Evolutionary conservation across 2,329 filamentous ascomycete genomes (phyloP), one percentile per base, ranked within the genome.

Genomic region (Cladosporium velox): DNA sequence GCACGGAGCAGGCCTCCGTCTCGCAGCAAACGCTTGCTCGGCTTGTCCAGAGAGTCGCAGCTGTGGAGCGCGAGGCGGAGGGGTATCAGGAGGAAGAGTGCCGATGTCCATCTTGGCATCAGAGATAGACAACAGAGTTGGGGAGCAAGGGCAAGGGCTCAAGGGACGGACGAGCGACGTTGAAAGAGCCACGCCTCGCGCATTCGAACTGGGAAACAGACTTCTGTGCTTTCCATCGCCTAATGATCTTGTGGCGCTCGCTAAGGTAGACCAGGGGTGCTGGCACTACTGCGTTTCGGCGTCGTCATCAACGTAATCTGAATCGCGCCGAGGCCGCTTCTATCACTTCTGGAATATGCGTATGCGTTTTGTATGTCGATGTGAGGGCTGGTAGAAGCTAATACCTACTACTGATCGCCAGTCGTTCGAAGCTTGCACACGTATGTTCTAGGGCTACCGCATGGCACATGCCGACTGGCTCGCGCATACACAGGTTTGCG

Each of bases 51-150:
- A 41, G 57, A 47, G 15, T 47, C 15, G 57, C 35, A 44, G 57
- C 21, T 30, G 57, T 59, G 57, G 57, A 59, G 57, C 57, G 35
- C 30, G 12, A 38, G 24, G 30, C 24, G 34, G 41, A 41, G n/a
- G 57, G 21, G 14, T 41, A 28, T 38, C 15, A 28, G 32, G 57
- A 47, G 55, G 55, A 58, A 21, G 12, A 24, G 55, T 58, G 55
- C 55, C 55, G 34, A 24, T 15, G 34, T 41, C 57, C 35, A 59
- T 59, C 57, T 59, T 59, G 57, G 57, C 57, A 59, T 24, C 18
- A 24, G 52, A 38, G 55, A 58, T 58, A 58, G 55, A 58, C n/a
- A 35, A 32, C 18, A 10, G 21, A 41, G 28, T 30, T 30, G 28
- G 32, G 12, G 24, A 51, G 47, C n/a, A 11, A 58, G 55, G 55